phyloP scores from a whole-genome alignment of 1,139 yeast species.

The Lodderomyces orthopsilosis region DNA sequence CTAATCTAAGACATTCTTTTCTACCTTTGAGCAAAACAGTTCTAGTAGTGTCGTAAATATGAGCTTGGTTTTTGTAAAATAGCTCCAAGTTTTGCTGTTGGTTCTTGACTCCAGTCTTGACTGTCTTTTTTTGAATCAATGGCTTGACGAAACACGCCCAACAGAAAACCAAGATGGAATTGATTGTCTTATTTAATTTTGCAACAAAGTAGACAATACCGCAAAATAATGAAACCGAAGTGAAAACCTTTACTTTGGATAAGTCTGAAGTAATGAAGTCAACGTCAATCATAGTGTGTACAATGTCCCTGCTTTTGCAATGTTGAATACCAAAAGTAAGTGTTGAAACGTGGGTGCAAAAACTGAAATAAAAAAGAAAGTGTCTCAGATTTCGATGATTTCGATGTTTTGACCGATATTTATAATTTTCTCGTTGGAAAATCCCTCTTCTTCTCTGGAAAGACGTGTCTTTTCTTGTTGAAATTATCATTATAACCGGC shows the following conservation, averaged over 20 bases:
- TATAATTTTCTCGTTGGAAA: too few species aligned
- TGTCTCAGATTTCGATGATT: not conserved
- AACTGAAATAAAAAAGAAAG: not conserved
- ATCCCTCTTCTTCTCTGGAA: too few species aligned
- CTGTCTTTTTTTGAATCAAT: conserved; percentile 34
- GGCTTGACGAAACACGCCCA: conserved; percentile 73
- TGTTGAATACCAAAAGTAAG: not conserved
- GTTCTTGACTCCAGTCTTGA: conserved; percentile 18
- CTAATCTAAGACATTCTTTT: conserved; percentile 58
- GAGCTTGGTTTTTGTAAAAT: conserved; percentile 75
- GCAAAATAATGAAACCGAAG: conserved; percentile 18
- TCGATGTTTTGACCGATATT: not conserved
- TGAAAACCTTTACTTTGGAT: conserved; percentile 15
- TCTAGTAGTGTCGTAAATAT: conserved; percentile 70
- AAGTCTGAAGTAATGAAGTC: conserved; percentile 15
- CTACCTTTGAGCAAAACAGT: conserved; percentile 66
- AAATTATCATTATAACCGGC: not conserved
- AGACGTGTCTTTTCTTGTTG: not conserved
- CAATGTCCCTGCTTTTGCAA: not conserved
- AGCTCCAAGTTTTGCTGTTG: conserved; percentile 65
- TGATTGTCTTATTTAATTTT: conserved; percentile 25
- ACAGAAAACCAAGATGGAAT: conserved; percentile 34
- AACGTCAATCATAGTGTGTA: conserved; percentile 13
- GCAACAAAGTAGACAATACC: conserved; percentile 18
- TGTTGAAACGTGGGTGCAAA: conserved; percentile 4